Conservation (phyloP, 2,329 filamentous ascomycete genomes). For the Tolypocladium album region DNA sequence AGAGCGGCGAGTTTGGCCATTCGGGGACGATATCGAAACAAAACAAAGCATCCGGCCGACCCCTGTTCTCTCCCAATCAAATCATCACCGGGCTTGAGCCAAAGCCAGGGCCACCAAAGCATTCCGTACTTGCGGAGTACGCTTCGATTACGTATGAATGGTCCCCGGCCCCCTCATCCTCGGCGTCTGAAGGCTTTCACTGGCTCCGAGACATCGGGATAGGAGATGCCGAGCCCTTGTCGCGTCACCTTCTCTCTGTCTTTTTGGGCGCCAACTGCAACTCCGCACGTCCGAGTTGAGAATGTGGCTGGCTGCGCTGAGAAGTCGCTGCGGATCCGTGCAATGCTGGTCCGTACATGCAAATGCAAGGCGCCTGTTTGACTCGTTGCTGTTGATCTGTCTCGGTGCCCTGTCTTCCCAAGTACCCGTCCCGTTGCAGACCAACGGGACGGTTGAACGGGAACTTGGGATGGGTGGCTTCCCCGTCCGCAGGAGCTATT, state of each 20-base stretch:
- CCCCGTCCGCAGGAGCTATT: not conserved
- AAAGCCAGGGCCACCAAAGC: not conserved
- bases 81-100: not conserved
- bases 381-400: not conserved
- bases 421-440: not conserved
- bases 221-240: not conserved
- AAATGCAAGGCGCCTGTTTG: not conserved
- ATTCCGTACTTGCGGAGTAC: not conserved
- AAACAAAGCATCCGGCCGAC: not conserved
- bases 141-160: not conserved
- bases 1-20: too few species aligned
- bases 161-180: not conserved
- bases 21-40: too few species aligned
- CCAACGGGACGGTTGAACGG: too few species aligned
- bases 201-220: not conserved
- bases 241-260: not conserved
- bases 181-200: not conserved
- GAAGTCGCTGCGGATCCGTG: not conserved
- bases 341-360: not conserved
- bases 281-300: not conserved
- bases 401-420: not conserved
- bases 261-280: not conserved
- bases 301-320: not conserved
- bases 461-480: not conserved
- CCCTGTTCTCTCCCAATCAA: not conserved